phyloP scores from a whole-genome alignment of 1,284 basidiomycete genomes.

The Sanghuangporus weigelae region DNA sequence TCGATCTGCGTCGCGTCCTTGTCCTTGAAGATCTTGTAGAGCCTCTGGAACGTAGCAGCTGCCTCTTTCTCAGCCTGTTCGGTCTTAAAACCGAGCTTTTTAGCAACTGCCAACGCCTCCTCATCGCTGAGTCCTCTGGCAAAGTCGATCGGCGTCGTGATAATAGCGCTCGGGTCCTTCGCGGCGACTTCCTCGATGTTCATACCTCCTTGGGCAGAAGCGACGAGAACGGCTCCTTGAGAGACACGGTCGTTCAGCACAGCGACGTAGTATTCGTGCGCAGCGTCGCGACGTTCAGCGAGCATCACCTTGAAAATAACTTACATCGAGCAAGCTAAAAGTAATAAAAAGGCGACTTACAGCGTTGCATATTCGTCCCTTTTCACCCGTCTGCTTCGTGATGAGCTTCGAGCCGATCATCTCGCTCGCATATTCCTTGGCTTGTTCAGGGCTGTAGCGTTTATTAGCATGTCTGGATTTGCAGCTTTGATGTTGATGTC shows the following conservation, averaged over 20 bases:
- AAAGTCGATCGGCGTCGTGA: constrained; percentile 92
- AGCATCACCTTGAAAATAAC: constrained; percentile 77
- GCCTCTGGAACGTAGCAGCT: constrained; percentile 90
- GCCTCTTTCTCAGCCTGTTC: constrained; percentile 74
- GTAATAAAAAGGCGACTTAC: constrained; percentile 39
- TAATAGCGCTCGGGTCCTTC: constrained; percentile 92
- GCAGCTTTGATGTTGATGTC: constrained; percentile 25
- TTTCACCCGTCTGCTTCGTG: constrained; percentile 97
- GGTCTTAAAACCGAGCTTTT: constrained; percentile 87
- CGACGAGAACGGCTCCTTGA: constrained; percentile 90
- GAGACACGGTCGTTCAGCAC: constrained; percentile 92
- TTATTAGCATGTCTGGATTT: constrained; percentile 3
- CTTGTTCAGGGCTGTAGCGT: constrained; percentile 73
- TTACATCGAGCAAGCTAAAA: not conserved
- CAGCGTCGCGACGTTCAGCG: constrained; percentile 89
- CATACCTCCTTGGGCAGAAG: constrained; percentile 93
- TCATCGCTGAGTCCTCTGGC: constrained; percentile 75
- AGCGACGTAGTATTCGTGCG: constrained; percentile 98
- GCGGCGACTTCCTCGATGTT: constrained; percentile 99
- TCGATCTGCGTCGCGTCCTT: constrained; percentile 99
- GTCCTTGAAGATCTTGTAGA: constrained; percentile 97
- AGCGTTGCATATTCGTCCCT: constrained; percentile 91
- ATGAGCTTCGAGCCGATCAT: constrained; percentile 97
- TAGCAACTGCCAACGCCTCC: constrained; percentile 77
- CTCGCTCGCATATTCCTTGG: constrained; percentile 80